These are phyloP conservation scores for Leucocoprinus leucothites DNA, from an alignment of 768 basidiomycete genomes.

Conservation along the genomic window DNA sequence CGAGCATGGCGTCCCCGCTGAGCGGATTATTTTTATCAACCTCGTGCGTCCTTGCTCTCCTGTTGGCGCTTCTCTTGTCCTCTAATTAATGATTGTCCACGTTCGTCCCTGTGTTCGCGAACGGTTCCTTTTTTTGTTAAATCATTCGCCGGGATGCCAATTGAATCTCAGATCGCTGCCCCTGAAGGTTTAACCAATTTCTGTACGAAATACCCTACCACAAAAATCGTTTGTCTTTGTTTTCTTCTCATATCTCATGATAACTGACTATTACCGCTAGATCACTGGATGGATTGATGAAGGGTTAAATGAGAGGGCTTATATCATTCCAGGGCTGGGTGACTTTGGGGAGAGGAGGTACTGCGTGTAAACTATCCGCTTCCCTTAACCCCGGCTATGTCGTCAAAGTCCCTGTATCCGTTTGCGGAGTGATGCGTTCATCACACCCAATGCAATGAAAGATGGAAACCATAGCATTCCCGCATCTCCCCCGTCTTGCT, in stretches of 20 bases:
- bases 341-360: constrained; percentile 93
- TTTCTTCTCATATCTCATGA: background rate
- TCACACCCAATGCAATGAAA: too few species aligned
- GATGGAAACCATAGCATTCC: too few species aligned
- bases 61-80: background rate
- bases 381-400: background rate
- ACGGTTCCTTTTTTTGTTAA: too few species aligned
- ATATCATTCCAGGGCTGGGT: constrained; percentile 93
- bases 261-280: constrained; percentile 30
- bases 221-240: constrained; percentile 65
- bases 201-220: constrained; percentile 67
- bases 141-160: too few species aligned
- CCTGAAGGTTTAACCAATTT: constrained; percentile 88
- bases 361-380: constrained; percentile 10
- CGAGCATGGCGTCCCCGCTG: constrained; percentile 90
- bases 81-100: background rate
- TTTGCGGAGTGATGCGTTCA: too few species aligned
- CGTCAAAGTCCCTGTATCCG: too few species aligned
- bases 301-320: constrained; percentile 87
- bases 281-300: constrained; percentile 96
- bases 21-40: constrained; percentile 93
- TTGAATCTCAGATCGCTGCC: constrained; percentile 65
- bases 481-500: too few species aligned
- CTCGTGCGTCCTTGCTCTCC: constrained; percentile 47
- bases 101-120: too few species aligned